phyloP scores from a whole-genome alignment of 1,284 basidiomycete genomes.

The Butyriboletus appendiculatus region DNA sequence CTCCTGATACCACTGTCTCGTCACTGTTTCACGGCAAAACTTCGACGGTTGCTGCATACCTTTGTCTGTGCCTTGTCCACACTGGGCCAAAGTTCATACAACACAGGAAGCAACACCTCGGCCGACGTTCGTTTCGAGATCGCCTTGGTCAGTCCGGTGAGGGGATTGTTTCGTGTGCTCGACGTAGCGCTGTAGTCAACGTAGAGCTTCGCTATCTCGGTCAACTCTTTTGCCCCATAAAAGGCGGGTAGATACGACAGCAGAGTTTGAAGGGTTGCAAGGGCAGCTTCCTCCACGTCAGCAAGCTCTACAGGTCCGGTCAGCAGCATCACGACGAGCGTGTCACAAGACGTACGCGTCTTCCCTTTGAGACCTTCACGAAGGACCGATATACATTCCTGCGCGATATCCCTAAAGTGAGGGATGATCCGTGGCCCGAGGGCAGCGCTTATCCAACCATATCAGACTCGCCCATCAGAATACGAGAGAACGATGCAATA shows the following conservation, averaged over 20 bases:
- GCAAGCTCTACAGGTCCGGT: slow-evolving; percentile 14
- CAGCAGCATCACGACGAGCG: not conserved
- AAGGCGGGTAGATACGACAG: slow-evolving; percentile 68
- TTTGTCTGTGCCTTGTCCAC: slow-evolving; percentile 33
- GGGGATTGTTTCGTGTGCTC: slow-evolving; percentile 27
- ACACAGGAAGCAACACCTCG: slow-evolving; percentile 64
- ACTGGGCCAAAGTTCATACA: slow-evolving; percentile 58
- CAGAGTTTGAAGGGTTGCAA: slow-evolving; percentile 55
- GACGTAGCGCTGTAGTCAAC: slow-evolving; percentile 44
- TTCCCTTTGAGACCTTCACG: slow-evolving; percentile 42
- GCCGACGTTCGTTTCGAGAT: slow-evolving; percentile 71
- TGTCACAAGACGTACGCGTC: slow-evolving; percentile 21
- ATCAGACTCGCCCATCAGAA: slow-evolving; percentile 12
- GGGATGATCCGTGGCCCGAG: slow-evolving; percentile 89
- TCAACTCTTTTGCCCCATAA: slow-evolving; percentile 65
- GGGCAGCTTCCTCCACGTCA: slow-evolving; percentile 39
- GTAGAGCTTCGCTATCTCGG: slow-evolving; percentile 56
- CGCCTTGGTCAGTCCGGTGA: slow-evolving; percentile 49
- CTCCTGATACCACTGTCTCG: slow-evolving; percentile 12
- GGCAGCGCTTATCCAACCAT: slow-evolving; percentile 50
- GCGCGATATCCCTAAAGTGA: slow-evolving; percentile 72
- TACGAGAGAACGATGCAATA: not conserved
- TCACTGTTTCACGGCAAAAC: not conserved
- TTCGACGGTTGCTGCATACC: slow-evolving; percentile 34
- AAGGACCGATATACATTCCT: slow-evolving; percentile 55